A percentile compares a stretch with the other conserved stretches of the same genome.
Conservation (phyloP, 1,284 basidiomycete species). For the Anthracocystis walkeri region DNA sequence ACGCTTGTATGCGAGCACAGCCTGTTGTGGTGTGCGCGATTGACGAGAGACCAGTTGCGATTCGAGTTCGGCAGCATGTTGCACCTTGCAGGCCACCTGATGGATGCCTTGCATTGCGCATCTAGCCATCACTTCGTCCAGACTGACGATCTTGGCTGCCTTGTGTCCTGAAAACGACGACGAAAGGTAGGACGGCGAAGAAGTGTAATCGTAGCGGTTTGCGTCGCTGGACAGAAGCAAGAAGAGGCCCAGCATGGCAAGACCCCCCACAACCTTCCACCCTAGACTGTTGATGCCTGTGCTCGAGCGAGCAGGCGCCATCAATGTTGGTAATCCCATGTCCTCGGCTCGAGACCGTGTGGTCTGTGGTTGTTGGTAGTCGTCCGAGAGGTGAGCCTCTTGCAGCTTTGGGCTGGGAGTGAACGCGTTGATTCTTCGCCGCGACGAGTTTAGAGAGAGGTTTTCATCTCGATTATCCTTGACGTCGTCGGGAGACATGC, state of each 20-base stretch:
- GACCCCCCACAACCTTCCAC: conserved; percentile 10
- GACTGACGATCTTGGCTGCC: background rate
- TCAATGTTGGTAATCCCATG: background rate
- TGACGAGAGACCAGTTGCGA: conserved; percentile 28
- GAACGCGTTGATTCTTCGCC: conserved; percentile 19
- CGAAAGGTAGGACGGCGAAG: conserved; percentile 11
- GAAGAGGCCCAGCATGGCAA: conserved; percentile 21
- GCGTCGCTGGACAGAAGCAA: conserved; percentile 17
- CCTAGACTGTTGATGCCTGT: conserved; percentile 1
- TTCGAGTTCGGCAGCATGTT: conserved; percentile 25
- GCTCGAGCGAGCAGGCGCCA: background rate
- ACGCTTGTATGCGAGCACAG: conserved; percentile 23
- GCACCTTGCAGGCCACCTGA: conserved; percentile 33
- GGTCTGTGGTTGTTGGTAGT: background rate
- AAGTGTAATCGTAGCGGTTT: conserved; percentile 9
- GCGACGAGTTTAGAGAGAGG: background rate
- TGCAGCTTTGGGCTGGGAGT: conserved; percentile 4
- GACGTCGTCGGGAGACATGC: background rate
- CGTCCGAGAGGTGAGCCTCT: background rate
- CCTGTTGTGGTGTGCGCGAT: conserved; percentile 20
- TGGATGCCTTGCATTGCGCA: conserved; percentile 16
- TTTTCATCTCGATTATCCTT: background rate
- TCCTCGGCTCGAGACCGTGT: background rate
- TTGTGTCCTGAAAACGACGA: conserved; percentile 13
- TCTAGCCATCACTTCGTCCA: conserved; percentile 17